Evolutionary conservation across 2,329 filamentous ascomycete species (phyloP).

Genomic region (Trichothecium sympodiale): DNA sequence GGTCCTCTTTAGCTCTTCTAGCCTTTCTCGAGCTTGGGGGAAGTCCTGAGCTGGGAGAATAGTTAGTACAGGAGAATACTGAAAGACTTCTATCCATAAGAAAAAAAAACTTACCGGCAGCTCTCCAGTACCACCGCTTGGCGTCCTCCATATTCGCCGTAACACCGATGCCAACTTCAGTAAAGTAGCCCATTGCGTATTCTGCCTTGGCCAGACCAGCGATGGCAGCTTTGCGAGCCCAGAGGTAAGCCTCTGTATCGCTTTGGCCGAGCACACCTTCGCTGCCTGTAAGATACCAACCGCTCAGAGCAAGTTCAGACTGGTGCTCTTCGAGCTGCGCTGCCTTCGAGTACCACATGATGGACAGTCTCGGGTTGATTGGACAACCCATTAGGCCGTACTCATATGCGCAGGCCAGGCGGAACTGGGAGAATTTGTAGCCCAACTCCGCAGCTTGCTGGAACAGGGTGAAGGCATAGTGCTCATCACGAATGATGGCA

Average conservation of each 20-base stretch:
- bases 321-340: conserved; percentile 92
- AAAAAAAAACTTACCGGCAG: conserved; percentile 63
- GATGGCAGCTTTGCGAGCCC: conserved; percentile 86
- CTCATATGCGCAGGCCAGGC: conserved; percentile 79
- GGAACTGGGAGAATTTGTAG: conserved; percentile 92
- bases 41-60: conserved; percentile 72
- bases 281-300: conserved; percentile 91
- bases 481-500: conserved; percentile 68
- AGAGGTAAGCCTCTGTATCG: conserved; percentile 93
- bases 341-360: conserved; percentile 88
- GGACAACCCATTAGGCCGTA: conserved; percentile 76
- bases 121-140: conserved; percentile 95
- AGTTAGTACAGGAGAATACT: background rate
- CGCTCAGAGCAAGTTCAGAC: conserved; percentile 70
- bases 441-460: conserved; percentile 76
- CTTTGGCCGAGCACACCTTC: conserved; percentile 82
- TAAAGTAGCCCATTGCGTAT: conserved; percentile 96
- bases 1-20: conserved; percentile 81
- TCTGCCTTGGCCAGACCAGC: conserved; percentile 86
- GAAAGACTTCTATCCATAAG: too few species aligned
- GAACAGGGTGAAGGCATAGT: conserved; percentile 73
- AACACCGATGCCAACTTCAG: conserved; percentile 86
- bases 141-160: conserved; percentile 83
- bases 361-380: conserved; percentile 74
- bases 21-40: conserved; percentile 79